Conservation (phyloP, 495 filamentous ascomycete genomes). For the Choiromyces venosus region DNA sequence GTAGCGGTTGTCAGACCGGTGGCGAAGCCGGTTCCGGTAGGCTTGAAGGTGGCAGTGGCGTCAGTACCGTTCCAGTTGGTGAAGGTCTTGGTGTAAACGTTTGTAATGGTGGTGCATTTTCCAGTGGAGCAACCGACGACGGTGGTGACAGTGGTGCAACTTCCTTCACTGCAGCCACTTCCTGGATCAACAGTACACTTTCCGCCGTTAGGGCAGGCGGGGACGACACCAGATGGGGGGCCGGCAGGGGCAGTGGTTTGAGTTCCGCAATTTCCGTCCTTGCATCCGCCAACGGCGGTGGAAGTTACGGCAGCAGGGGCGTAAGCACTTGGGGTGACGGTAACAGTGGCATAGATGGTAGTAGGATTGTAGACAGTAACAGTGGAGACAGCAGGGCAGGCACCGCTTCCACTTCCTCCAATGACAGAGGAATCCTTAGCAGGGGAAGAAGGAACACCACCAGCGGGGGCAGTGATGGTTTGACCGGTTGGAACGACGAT, state of each 20-base stretch:
- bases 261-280: neutral
- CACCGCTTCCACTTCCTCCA: neutral
- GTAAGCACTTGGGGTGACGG: neutral
- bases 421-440: neutral
- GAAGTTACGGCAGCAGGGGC: neutral
- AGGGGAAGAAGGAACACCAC: conserved; percentile 5
- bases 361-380: conserved; percentile 7
- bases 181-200: too few species aligned
- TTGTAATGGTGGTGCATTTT: neutral
- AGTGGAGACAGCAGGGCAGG: conserved; percentile 10
- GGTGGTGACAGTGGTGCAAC: neutral
- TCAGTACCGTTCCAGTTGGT: neutral
- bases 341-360: conserved; percentile 2
- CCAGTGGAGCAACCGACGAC: neutral
- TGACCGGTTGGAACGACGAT: neutral
- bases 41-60: neutral
- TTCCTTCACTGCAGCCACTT: too few species aligned
- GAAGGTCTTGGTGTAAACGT: neutral
- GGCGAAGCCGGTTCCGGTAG: neutral
- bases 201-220: neutral
- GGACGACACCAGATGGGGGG: neutral
- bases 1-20: neutral
- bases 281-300: neutral
- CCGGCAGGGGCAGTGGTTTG: neutral
- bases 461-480: neutral